Percentiles rank a stretch among this genome's conserved stretches.
These are phyloP conservation scores for Brettanomyces anomalus DNA, from an alignment of 805 yeast species.

Conservation along the genomic window DNA sequence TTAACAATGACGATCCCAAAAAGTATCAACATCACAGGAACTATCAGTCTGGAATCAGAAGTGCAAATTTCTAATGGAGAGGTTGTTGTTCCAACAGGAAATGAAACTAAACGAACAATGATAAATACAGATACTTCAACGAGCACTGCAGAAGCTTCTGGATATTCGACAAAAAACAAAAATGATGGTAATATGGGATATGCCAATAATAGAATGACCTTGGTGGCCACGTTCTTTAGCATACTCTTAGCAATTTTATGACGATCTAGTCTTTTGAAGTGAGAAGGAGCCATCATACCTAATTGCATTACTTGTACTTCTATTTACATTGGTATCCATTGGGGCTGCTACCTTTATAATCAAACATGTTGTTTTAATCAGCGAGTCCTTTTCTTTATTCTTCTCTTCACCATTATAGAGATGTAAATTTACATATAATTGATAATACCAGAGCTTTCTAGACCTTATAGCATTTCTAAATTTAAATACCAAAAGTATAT, in stretches of 20 bases:
- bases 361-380: too few relatives aligned
- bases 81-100: constrained; percentile 13
- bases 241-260: not conserved
- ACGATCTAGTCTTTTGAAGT: too few relatives aligned
- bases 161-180: not conserved
- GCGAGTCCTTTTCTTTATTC: too few relatives aligned
- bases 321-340: too few relatives aligned
- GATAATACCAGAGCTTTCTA: too few relatives aligned
- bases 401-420: too few relatives aligned
- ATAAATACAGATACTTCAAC: not conserved
- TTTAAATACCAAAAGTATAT: too few relatives aligned
- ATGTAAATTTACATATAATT: too few relatives aligned
- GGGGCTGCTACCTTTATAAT: too few relatives aligned
- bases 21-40: constrained; percentile 9
- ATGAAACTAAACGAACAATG: not conserved
- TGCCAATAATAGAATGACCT: not conserved
- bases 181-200: not conserved
- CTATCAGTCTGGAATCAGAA: constrained; percentile 8
- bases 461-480: too few relatives aligned
- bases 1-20: constrained; percentile 21
- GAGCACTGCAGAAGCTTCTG: not conserved
- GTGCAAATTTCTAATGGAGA: constrained; percentile 24
- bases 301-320: too few relatives aligned
- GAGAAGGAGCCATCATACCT: too few relatives aligned
- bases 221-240: not conserved